Conservation (phyloP, 768 basidiomycete genomes). For the Agaricus subrufescens region DNA sequence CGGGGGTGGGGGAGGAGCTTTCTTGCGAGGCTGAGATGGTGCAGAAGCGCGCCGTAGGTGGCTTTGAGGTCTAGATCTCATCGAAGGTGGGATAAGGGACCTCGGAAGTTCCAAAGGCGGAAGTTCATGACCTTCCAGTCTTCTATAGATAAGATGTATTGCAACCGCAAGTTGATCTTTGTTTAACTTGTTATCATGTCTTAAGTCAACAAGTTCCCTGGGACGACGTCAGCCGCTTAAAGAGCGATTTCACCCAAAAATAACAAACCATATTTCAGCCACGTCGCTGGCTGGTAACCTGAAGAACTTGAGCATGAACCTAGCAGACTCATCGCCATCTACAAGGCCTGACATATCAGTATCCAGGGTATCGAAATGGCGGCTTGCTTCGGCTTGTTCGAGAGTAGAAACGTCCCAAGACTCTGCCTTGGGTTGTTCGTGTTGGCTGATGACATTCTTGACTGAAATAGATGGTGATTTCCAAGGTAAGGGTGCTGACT, state of each 20-base stretch:
- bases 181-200: slow-evolving; percentile 28
- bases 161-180: slow-evolving; percentile 34
- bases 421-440: not conserved
- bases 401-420: slow-evolving; percentile 8
- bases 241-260: not conserved
- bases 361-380: slow-evolving; percentile 28
- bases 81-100: slow-evolving; percentile 26
- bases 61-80: slow-evolving; percentile 15
- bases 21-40: slow-evolving; percentile 10
- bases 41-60: slow-evolving; percentile 10
- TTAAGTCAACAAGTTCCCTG: slow-evolving; percentile 31
- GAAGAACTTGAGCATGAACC: slow-evolving; percentile 26
- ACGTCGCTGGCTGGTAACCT: slow-evolving; percentile 26
- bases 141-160: slow-evolving; percentile 29
- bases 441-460: not conserved
- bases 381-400: slow-evolving; percentile 20
- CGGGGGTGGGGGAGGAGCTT: slow-evolving; percentile 9
- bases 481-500: slow-evolving; percentile 1
- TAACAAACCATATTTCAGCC: slow-evolving; percentile 32
- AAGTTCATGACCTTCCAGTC: slow-evolving; percentile 25
- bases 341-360: slow-evolving; percentile 23
- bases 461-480: slow-evolving; percentile 4
- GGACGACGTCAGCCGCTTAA: not conserved
- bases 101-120: slow-evolving; percentile 25
- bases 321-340: slow-evolving; percentile 26